Evolutionary conservation across 75 land plant genomes (phyloP).

Genomic region (Picea glauca): DNA sequence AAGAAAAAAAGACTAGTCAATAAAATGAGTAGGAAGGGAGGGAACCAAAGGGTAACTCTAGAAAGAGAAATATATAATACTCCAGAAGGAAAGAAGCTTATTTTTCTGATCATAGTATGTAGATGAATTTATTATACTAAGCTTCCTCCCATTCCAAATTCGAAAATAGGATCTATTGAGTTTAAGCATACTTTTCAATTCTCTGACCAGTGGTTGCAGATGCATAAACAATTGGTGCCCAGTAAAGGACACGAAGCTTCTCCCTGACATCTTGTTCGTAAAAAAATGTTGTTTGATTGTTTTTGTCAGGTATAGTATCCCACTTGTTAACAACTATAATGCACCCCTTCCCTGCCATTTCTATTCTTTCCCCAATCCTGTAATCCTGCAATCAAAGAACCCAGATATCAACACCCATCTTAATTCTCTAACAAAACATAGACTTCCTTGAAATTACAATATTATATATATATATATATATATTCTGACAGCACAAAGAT

Average conservation of each 20-base stretch:
- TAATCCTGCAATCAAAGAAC: constrained; percentile 47
- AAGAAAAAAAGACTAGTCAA: no score
- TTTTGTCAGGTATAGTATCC: constrained; percentile 95
- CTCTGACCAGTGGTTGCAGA: constrained; percentile 84
- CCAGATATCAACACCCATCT: background rate
- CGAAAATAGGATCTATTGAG: background rate
- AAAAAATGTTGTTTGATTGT: constrained; percentile 57
- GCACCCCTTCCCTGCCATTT: constrained; percentile 93
- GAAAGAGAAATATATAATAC: no score
- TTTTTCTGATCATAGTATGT: constrained; percentile 3
- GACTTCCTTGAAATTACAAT: background rate
- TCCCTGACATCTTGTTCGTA: constrained; percentile 91
- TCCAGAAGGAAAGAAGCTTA: background rate
- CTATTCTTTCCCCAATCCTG: constrained; percentile 86
- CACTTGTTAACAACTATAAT: constrained; percentile 96
- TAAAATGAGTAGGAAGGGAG: no score
- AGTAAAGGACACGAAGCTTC: constrained; percentile 75
- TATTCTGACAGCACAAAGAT: background rate
- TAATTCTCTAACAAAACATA: background rate
- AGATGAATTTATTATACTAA: background rate
- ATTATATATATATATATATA: background rate
- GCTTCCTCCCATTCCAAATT: background rate
- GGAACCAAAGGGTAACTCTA: no score
- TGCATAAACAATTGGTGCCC: constrained; percentile 97
- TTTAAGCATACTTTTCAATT: constrained; percentile 58